Evolutionary conservation across 768 basidiomycete species (phyloP), one percentile per base, ranked within the genome.

Genomic region (Phallus indusiatus): DNA sequence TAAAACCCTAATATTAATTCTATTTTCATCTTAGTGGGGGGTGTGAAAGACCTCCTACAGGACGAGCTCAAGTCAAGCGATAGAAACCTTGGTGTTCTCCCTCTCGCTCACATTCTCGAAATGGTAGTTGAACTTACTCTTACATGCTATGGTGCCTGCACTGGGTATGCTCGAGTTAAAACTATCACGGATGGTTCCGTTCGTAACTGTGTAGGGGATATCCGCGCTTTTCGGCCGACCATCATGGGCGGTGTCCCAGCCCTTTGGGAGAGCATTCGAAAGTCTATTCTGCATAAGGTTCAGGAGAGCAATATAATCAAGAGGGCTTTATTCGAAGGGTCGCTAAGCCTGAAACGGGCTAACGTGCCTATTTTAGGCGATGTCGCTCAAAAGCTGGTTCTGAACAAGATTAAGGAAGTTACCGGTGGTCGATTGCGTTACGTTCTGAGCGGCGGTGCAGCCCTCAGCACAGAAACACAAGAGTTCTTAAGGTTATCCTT

Each of bases 261-360:
- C 1, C 89, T 98, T 0, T 99, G 93, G 93, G 95, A 99, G 73
- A 86, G 83, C 56, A 97, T 97, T 64, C 85, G 94, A 60, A 99
- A 99, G 75, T 94, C 94, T 34, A 94, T 99, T 68, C 67, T 93
- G 10, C 69, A 78, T 61, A 92, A 93, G 72, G 85, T 97, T 55
- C 81, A 90, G 60, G 67, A 80, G 2, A 73, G 84, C 1, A 86
- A 90, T 9, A 47, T 72, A 0, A 16, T 92, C 65, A 89, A 81
- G 77, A 87, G 85, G 74, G 75, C 70, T 51, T 68, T 95, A 33
- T 99, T 99, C 78, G 80, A 86, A 64, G 81, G 82, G 46, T 91
- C 93, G 1, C 75, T 92, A 66, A 69, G 77, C 1, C 75, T 84
- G 63, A 97, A 95, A 81, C 86, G 77, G 74, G 76, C 80, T 24